Base-by-base conservation (phyloP, 257 asterid genomes). In the Gentiana dahurica region DNA sequence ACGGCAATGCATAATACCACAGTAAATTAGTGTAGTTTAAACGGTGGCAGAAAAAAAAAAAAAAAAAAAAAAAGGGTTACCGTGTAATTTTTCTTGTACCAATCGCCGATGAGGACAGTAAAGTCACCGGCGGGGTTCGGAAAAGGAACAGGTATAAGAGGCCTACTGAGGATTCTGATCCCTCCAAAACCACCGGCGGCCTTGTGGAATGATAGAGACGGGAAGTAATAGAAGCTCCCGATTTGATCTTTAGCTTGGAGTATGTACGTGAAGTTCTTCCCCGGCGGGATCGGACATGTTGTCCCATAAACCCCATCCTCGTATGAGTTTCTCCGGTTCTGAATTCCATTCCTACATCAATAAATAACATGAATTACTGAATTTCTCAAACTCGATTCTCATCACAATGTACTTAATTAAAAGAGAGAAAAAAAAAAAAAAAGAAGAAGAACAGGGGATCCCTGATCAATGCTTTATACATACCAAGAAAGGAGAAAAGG, bases 401-500 rank as follows among this genome's bases (percentile, higher is more conserved):
- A 5, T 2, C 9, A 10, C 46, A 2, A 5, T 41, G 46, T 41
- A 2, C 46, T 5, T 41, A 41, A 10, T 7, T 3, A 41, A 10
- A 7, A 41, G 11, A 41, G 46, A 41, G n/a, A n/a, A n/a, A n/a
- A 41, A 7, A 41, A 41, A 4, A 7, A 41, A 7, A 35, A 15
- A 35, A 8, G 13, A 36, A 38, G 6, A 12, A 1, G 46, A 8
- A 12, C 24, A 15, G n/a, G 8, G 51, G 44, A 45, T 33, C 32
- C 10, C 32, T n/a, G 41, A 59, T 6, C 1, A 10, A 37, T 6
- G 1, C 45, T 39, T 5, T 3, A 12, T 53, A 49, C 51, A 63
- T 80, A 90, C 97, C 97, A 90, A 78, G 93, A 93, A 61, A 90
- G 61, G 65, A 90, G 96, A 72, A 90, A 90, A 69, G 97, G 97